Conservation (phyloP, 805 yeast genomes). For the Yamadazyma paraphyllophila region DNA sequence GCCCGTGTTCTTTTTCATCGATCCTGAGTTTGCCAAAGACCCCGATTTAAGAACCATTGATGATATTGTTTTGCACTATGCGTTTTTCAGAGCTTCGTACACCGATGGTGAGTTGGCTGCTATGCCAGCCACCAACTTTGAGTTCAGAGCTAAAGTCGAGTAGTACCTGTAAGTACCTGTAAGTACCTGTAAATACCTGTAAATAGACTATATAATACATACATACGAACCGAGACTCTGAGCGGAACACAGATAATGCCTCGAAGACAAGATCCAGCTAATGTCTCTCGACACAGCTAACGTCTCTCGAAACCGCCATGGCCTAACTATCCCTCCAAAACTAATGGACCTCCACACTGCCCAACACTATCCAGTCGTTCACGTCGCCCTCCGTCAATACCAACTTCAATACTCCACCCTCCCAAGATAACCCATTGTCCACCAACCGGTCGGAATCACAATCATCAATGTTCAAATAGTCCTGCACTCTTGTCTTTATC, state of each 20-base stretch:
- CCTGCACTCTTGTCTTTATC: constrained; percentile 63
- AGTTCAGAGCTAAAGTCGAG: background rate
- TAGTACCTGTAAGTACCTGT: background rate
- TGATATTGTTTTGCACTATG: constrained; percentile 86
- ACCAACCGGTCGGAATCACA: constrained; percentile 35
- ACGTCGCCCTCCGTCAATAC: constrained; percentile 73
- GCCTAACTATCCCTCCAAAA: background rate
- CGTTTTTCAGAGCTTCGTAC: constrained; percentile 73
- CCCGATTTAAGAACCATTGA: constrained; percentile 90
- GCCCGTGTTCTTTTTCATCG: constrained; percentile 75
- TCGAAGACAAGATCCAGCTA: too few relatives aligned
- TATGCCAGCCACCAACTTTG: constrained; percentile 16
- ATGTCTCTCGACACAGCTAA: too few relatives aligned
- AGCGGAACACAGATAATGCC: too few relatives aligned
- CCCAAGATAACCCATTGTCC: constrained; percentile 54
- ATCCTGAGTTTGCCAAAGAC: constrained; percentile 38
- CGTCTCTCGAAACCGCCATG: too few relatives aligned
- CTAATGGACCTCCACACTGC: constrained; percentile 45
- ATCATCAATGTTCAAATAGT: constrained; percentile 52
- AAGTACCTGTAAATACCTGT: constrained; percentile 1
- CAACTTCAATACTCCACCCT: constrained; percentile 62
- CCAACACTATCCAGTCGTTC: constrained; percentile 64
- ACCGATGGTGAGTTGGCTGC: constrained; percentile 42
- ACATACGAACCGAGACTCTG: too few relatives aligned
- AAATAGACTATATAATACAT: background rate